A percentile compares a stretch with the other conserved stretches of the same genome.
These are phyloP conservation scores for Collybiopsis luxurians DNA, from an alignment of 768 basidiomycete genomes.

Conservation along the genomic window DNA sequence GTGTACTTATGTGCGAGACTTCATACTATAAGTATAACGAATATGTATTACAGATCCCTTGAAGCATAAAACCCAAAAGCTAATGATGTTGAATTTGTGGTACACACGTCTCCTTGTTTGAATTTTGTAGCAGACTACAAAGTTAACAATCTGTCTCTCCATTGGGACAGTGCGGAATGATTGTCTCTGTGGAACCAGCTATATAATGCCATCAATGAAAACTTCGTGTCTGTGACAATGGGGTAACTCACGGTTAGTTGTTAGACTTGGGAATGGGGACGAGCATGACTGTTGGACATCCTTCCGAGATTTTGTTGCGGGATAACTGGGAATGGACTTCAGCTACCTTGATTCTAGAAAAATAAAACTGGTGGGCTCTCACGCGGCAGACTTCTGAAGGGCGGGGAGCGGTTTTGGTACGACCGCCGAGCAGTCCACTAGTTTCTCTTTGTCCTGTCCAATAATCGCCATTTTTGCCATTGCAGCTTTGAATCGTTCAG, in stretches of 20 bases:
- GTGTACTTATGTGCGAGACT: no score
- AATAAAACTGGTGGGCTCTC: background rate
- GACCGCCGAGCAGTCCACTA: slow-evolving; percentile 19
- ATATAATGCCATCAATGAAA: background rate
- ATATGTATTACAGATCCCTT: no score
- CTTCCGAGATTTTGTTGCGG: background rate
- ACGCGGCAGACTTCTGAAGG: slow-evolving; percentile 8
- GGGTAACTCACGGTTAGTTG: background rate
- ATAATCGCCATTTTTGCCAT: slow-evolving; percentile 16
- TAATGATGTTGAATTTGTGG: no score
- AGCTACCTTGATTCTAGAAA: background rate
- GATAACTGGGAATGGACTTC: background rate
- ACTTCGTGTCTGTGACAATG: background rate
- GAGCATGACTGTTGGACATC: slow-evolving; percentile 2
- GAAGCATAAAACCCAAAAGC: no score
- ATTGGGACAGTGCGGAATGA: background rate
- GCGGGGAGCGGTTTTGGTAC: slow-evolving; percentile 18
- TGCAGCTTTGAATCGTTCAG: slow-evolving; percentile 12
- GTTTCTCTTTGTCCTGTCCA: slow-evolving; percentile 12
- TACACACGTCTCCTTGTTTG: no score
- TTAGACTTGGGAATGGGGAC: slow-evolving; percentile 2
- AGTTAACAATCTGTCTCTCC: background rate
- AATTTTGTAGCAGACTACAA: no score
- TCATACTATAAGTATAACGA: no score
- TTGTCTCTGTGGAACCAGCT: background rate